These are phyloP conservation scores for Lactarius evosmus DNA, from an alignment of 768 basidiomycete genomes.

Conservation along the genomic window DNA sequence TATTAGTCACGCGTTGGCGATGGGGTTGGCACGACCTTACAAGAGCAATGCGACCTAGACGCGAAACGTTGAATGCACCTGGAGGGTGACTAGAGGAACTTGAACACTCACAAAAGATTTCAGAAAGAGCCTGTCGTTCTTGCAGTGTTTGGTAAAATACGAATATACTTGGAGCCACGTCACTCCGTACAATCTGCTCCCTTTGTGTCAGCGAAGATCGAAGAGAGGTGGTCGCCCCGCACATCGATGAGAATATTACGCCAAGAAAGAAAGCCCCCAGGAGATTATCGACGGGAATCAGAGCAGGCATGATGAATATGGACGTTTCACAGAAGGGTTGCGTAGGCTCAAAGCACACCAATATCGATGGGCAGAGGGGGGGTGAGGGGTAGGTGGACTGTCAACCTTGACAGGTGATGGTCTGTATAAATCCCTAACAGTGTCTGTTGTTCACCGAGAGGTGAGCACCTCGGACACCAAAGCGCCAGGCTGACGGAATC, in stretches of 20 bases:
- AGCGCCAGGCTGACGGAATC: neutral
- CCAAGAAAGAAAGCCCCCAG: slow-evolving; percentile 9
- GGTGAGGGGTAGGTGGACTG: neutral
- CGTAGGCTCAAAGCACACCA: neutral
- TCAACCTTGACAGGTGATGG: neutral
- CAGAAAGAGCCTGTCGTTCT: slow-evolving; percentile 5
- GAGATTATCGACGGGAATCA: neutral
- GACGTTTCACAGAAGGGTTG: neutral
- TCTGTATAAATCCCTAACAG: neutral
- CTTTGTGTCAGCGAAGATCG: neutral
- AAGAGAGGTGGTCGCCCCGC: neutral
- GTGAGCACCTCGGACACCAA: neutral
- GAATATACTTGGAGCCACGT: slow-evolving; percentile 8
- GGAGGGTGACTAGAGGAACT: neutral
- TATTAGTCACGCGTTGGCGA: neutral
- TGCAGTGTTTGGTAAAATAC: slow-evolving; percentile 2
- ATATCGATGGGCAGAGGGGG: no score
- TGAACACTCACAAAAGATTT: slow-evolving; percentile 7
- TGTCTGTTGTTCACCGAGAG: no score
- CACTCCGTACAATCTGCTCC: slow-evolving; percentile 5
- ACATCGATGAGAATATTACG: slow-evolving; percentile 13
- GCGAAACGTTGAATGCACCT: neutral
- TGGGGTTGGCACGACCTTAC: neutral
- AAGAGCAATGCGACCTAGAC: slow-evolving; percentile 7
- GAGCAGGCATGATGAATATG: neutral